Conservation (phyloP, 2,329 filamentous ascomycete species). For the Exophiala oligosperma region DNA sequence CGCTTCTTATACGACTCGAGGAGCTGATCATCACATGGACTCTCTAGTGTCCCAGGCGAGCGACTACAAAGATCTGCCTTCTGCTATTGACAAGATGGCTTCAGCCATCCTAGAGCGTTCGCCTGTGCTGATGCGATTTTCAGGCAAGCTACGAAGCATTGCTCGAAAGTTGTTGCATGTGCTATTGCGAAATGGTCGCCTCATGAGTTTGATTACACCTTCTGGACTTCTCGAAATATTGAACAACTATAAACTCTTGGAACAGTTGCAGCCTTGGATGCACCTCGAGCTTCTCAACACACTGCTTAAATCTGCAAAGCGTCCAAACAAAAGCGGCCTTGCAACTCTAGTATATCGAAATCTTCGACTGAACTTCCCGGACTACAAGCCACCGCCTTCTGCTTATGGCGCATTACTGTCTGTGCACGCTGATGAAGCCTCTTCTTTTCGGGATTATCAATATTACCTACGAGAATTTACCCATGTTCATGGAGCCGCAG, state of each 20-base stretch:
- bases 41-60: slow-evolving; percentile 7
- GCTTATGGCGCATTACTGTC: slow-evolving; percentile 15
- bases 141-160: slow-evolving; percentile 9
- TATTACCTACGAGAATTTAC: slow-evolving; percentile 45
- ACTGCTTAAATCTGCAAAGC: slow-evolving; percentile 34
- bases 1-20: slow-evolving; percentile 11
- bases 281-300: slow-evolving; percentile 30
- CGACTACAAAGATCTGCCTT: slow-evolving; percentile 16
- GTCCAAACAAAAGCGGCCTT: slow-evolving; percentile 16
- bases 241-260: slow-evolving; percentile 9
- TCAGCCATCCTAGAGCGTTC: slow-evolving; percentile 2
- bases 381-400: slow-evolving; percentile 3
- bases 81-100: slow-evolving; percentile 14
- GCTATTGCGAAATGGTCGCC: slow-evolving; percentile 16
- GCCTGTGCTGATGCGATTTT: slow-evolving; percentile 9
- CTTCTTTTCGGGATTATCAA: slow-evolving; percentile 28
- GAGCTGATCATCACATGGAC: neutral
- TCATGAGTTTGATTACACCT: slow-evolving; percentile 23
- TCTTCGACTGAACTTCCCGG: slow-evolving; percentile 33
- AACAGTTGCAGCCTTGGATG: slow-evolving; percentile 5
- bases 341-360: slow-evolving; percentile 43
- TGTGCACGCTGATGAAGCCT: slow-evolving; percentile 11
- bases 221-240: slow-evolving; percentile 22
- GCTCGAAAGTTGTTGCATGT: slow-evolving; percentile 9
- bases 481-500: slow-evolving; percentile 35